These are phyloP conservation scores for Bacterosira constricta DNA, from an alignment of 108 stramenopile genomes.

Conservation along the genomic window DNA sequence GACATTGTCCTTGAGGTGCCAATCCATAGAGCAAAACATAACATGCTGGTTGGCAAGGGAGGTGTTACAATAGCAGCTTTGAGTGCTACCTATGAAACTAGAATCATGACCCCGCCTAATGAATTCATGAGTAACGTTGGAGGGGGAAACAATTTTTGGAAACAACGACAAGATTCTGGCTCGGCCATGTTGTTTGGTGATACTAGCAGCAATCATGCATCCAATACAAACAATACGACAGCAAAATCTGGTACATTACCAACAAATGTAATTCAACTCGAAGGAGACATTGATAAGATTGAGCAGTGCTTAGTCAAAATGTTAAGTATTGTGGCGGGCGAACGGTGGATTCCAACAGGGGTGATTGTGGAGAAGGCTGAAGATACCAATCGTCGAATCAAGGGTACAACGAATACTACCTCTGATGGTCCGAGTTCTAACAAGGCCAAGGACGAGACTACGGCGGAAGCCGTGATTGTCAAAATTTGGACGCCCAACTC, in stretches of 20 bases:
- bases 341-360: slow-evolving; percentile 30
- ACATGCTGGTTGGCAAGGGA: slow-evolving; percentile 64
- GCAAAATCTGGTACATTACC: background rate
- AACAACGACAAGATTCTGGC: slow-evolving; percentile 24
- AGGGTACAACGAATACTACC: no score
- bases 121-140: background rate
- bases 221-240: background rate
- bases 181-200: slow-evolving; percentile 30
- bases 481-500: slow-evolving; percentile 16
- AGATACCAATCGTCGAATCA: no score
- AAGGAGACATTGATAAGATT: slow-evolving; percentile 40
- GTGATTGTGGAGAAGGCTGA: slow-evolving; percentile 12
- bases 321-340: slow-evolving; percentile 34
- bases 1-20: slow-evolving; percentile 59
- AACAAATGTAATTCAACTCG: slow-evolving; percentile 46
- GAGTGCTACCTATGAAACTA: slow-evolving; percentile 53
- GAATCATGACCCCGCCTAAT: slow-evolving; percentile 81
- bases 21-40: slow-evolving; percentile 54
- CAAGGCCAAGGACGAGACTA: background rate
- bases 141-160: background rate
- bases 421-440: background rate
- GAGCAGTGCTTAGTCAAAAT: slow-evolving; percentile 44
- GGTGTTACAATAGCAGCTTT: slow-evolving; percentile 58
- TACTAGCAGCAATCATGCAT: background rate
- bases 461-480: slow-evolving; percentile 30